Evolutionary conservation across 1,139 yeast genomes (phyloP), one percentile per base, ranked within the genome.

Genomic region (Suhomyces bolitotheri): DNA sequence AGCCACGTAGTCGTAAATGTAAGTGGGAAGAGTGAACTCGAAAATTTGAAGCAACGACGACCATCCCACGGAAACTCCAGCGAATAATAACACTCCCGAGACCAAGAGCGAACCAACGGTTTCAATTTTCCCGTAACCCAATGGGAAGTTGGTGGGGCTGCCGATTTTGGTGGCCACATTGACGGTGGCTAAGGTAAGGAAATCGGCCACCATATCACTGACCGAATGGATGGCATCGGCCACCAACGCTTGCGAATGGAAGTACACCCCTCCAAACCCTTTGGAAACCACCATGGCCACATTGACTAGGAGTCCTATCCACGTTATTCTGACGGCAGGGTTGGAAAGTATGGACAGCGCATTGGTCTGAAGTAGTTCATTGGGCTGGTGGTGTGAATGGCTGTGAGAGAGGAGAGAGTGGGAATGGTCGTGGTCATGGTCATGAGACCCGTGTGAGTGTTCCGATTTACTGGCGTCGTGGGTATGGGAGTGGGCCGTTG

Each of bases 221-320:
- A 87, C 71, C 1, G 97, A 90, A 60, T 90, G 97, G 25, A 89
- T 82, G 1, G 97, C 90, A 58, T 92, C 98, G 1, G 98, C 98
- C 26, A 90, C 60, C 40, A 92, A 72, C 1, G 97, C 92, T 59
- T 90, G 97, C 0, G 98, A 92, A 58, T 92, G 96, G 74, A 92
- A 92, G 31, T 80, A 80, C 12, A 88, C 71, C 3, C 98, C 98
- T 16, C 97, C 97, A 16, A 81, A 60, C 16, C 89, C 92, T 57
- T 92, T 92, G 20, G 94, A 82, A 5, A 77, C 67, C 0, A 96
- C 97, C 83, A 92, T 82, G 13, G 84, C 80, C 11, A 88, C 77
- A 54, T 92, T 92, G 34, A 86, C 88, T 21, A 82, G 62, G 27
- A 92, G 70, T 0, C 98, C 98, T 33, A 90, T 70, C 88, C 96